These are phyloP conservation scores for Pythium monospermum DNA, from an alignment of 352 stramenopile species.

Conservation along the genomic window DNA sequence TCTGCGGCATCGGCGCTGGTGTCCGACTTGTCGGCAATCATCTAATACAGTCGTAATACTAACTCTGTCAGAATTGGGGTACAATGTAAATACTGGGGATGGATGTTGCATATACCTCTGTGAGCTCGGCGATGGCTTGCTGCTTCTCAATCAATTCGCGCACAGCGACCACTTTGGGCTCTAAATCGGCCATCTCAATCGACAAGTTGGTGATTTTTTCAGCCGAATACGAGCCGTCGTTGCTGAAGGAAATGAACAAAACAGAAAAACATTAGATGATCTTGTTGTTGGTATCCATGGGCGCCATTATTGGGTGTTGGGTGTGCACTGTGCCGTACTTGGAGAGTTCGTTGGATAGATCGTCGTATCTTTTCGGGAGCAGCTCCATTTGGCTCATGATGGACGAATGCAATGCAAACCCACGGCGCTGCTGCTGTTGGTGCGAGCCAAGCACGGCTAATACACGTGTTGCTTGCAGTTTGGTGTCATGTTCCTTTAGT, in stretches of 20 bases:
- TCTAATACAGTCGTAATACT: slow-evolving; percentile 19
- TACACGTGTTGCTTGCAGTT: too few relatives aligned
- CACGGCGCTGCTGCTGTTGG: slow-evolving; percentile 24
- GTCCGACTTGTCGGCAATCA: slow-evolving; percentile 56
- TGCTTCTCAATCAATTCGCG: slow-evolving; percentile 86
- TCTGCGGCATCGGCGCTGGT: slow-evolving; percentile 52
- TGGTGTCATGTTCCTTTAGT: too few relatives aligned
- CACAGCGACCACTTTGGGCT: slow-evolving; percentile 66
- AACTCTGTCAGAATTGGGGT: neutral
- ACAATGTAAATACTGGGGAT: too few relatives aligned
- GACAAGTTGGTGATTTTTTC: slow-evolving; percentile 75
- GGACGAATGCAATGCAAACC: slow-evolving; percentile 64
- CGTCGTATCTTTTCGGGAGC: slow-evolving; percentile 56
- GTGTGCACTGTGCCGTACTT: too few relatives aligned
- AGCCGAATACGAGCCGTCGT: slow-evolving; percentile 66
- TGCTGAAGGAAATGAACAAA: slow-evolving; percentile 30
- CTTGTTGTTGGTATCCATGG: neutral
- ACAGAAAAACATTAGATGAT: neutral
- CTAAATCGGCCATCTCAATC: slow-evolving; percentile 79
- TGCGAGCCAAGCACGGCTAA: neutral
- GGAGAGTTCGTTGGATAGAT: slow-evolving; percentile 56
- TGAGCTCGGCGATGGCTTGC: slow-evolving; percentile 84
- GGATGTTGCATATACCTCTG: slow-evolving; percentile 55
- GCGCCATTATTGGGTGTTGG: too few relatives aligned
- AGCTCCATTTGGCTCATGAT: slow-evolving; percentile 72